phyloP scores from a whole-genome alignment of 179 eudicot genomes.

The Spinacia oleracea region DNA sequence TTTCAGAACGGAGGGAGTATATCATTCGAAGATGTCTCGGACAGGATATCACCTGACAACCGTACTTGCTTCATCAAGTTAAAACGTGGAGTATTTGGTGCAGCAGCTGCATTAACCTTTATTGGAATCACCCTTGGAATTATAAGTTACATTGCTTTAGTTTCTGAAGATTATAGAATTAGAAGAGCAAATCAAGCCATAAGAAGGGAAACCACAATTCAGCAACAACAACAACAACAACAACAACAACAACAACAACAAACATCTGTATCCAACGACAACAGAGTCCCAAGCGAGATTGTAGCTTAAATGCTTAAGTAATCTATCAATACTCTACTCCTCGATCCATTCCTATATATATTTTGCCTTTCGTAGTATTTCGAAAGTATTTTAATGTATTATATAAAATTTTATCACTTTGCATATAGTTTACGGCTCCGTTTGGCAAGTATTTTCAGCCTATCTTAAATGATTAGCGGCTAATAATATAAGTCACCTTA shows the following conservation, averaged over 20 bases:
- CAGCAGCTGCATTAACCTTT: constrained; percentile 23
- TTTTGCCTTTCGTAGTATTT: no score
- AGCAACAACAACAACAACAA: neutral
- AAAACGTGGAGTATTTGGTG: constrained; percentile 22
- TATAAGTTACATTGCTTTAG: constrained; percentile 20
- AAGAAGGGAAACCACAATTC: neutral
- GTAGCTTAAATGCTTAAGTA: neutral
- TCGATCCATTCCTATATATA: no score
- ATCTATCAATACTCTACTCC: no score
- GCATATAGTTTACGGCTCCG: no score
- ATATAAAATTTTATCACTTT: no score
- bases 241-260: neutral
- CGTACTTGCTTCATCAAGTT: neutral
- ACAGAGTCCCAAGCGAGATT: neutral
- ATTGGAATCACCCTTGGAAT: constrained; percentile 23
- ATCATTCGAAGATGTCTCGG: neutral
- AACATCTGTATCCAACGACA: neutral
- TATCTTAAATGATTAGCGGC: no score
- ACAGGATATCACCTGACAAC: neutral
- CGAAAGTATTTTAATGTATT: no score
- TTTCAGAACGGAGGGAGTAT: neutral
- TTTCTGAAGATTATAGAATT: constrained; percentile 7
- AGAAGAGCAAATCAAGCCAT: neutral
- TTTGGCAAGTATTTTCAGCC: no score
- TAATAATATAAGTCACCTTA: no score